phyloP scores from a whole-genome alignment of 2,329 filamentous ascomycete species.

The Dactylonectria estremocensis region DNA sequence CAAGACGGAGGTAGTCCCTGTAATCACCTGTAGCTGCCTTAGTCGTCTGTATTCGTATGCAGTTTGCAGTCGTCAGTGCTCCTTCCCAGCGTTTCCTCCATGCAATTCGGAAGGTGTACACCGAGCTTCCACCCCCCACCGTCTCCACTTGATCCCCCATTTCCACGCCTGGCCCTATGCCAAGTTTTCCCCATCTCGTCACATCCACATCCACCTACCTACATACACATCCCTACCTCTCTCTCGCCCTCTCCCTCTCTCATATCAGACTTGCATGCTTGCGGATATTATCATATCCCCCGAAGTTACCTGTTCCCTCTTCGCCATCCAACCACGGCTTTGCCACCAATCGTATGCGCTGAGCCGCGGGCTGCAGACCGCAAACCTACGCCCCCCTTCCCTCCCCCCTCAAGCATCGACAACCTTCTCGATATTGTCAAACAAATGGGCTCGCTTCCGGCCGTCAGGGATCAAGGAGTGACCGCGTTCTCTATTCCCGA shows the following conservation, averaged over 20 bases:
- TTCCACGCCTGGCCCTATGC: constrained; percentile 11
- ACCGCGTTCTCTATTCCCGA: constrained; percentile 27
- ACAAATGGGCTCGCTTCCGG: constrained; percentile 41
- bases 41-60: no score
- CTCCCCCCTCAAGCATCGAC: constrained; percentile 14
- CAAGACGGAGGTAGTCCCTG: no score
- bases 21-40: no score
- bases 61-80: no score
- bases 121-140: constrained; percentile 18
- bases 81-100: no score
- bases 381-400: constrained; percentile 18
- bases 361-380: constrained; percentile 4
- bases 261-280: neutral
- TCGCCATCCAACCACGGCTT: constrained; percentile 12
- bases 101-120: no score
- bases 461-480: constrained; percentile 30
- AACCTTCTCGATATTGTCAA: constrained; percentile 28
- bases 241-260: no score
- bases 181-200: constrained; percentile 9
- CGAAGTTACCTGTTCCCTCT: neutral
- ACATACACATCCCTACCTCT: constrained; percentile 4
- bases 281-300: constrained; percentile 9
- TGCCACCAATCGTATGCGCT: constrained; percentile 6
- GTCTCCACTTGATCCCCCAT: constrained; percentile 7
- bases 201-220: constrained; percentile 9